Base-by-base conservation (phyloP, 305 asterid genomes). In the Rubia balearica region DNA sequence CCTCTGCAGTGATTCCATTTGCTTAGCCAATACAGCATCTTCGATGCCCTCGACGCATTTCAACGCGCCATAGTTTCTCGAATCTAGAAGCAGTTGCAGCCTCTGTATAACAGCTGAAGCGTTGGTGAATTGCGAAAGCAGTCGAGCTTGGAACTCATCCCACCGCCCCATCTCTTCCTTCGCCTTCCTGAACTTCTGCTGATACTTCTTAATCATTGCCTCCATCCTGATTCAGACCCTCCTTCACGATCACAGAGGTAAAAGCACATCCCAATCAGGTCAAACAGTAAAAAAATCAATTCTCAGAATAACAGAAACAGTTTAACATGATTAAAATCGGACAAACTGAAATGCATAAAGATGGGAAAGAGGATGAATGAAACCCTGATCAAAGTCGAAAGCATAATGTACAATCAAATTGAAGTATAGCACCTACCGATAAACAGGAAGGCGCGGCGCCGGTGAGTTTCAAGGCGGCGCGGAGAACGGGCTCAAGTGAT, bases 91-190 rank as follows among this genome's bases (percentile, higher is more conserved):
- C 33, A 86, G 79, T 92, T 83, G 91, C 82, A 90, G 77, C 77
- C 95, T 85, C 81, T 80, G 87, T 71, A 88, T 88, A 78, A 90
- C 85, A 53, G 92, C 77, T 77, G 88, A 85, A 48, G 90, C 96
- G 36, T 80, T 83, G 9, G 78, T 67, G 76, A 85, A 90, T 45
- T 90, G 96, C 40, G 89, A 81, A 70, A 86, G 43, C 60, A 90
- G 76, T 17, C 80, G 77, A 73, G 86, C 80, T 69, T 92, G 96
- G 40, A 88, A 80, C 79, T 87, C 90, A 46, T 85, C 91, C 98
- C 96, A 90, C 0, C 68, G 76, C 73, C 65, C 70, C 87, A 85
- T 84, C 74, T 90, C 96, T 40, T 83, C 90, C 75, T 83, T 86
- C 51, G 83, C 81, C 75, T 76, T 88, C 81, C 78, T 79, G 77